Evolutionary conservation across 495 filamentous ascomycete species (phyloP).

Genomic region (Penicillium cinerascens): DNA sequence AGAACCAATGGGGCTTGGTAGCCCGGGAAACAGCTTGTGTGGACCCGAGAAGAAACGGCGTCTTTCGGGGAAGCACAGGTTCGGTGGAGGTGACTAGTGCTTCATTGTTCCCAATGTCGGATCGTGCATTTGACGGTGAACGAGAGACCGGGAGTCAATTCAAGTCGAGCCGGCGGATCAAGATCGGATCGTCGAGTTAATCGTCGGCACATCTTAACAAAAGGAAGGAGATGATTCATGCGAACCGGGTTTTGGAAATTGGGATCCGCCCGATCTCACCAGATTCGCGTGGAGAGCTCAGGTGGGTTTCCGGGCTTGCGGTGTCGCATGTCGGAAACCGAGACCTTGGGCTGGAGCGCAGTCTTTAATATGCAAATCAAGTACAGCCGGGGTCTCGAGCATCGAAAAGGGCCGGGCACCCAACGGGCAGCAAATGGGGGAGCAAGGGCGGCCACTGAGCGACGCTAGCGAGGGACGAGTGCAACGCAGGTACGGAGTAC

Average conservation of each 20-base stretch:
- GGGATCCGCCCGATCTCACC: conserved; percentile 11
- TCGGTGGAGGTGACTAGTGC: not conserved
- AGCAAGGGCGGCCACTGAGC: conserved; percentile 10
- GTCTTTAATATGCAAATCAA: not conserved
- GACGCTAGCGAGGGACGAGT: conserved; percentile 7
- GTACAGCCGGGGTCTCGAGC: not conserved
- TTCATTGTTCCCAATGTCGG: not conserved
- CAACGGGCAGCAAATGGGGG: conserved; percentile 1
- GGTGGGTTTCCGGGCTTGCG: conserved; percentile 1
- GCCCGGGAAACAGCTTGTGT: conserved; percentile 4
- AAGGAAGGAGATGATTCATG: not conserved
- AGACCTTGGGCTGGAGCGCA: conserved; percentile 1
- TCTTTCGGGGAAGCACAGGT: not conserved
- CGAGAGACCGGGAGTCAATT: not conserved
- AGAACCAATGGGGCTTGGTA: not conserved
- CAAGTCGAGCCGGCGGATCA: not conserved
- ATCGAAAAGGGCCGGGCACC: not conserved
- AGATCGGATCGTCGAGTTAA: not conserved
- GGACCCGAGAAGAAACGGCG: not conserved
- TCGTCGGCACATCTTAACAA: no score
- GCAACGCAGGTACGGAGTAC: not conserved
- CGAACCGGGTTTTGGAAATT: not conserved
- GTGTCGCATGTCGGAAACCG: not conserved
- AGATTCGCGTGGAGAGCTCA: conserved; percentile 9
- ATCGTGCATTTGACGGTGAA: not conserved